Conservation (phyloP, 129 eudicot genomes). For the Lactuca sativa region DNA sequence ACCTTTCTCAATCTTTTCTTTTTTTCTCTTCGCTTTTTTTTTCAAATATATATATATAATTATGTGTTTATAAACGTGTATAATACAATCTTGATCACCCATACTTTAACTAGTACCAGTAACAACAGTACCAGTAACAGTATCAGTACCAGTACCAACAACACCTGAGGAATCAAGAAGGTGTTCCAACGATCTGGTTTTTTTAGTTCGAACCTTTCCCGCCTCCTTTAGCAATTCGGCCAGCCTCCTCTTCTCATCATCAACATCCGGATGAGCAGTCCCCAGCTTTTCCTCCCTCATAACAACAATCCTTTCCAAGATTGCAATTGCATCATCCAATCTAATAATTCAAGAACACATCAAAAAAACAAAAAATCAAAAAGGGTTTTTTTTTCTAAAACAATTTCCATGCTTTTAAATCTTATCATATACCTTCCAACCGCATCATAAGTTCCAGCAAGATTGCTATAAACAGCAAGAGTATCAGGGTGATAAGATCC, state of each 20-base stretch:
- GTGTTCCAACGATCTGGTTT: constrained; percentile 60
- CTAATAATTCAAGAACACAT: constrained; percentile 36
- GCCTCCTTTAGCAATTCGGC: constrained; percentile 75
- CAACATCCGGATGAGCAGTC: constrained; percentile 85
- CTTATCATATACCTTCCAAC: constrained; percentile 62
- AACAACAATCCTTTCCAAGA: constrained; percentile 66
- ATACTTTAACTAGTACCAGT: constrained; percentile 33
- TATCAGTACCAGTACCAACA: constrained; percentile 9
- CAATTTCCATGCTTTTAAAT: not conserved
- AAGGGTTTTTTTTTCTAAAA: not conserved
- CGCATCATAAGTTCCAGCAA: constrained; percentile 90
- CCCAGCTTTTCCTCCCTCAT: constrained; percentile 93
- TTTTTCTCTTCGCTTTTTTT: not conserved
- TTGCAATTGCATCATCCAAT: constrained; percentile 78
- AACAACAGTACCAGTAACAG: not conserved
- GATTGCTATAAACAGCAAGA: constrained; percentile 84
- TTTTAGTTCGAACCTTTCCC: constrained; percentile 55
- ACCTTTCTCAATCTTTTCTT: constrained; percentile 21
- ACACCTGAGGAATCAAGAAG: constrained; percentile 54
- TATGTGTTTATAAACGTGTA: constrained; percentile 34
- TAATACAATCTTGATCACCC: constrained; percentile 33
- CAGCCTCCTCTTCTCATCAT: constrained; percentile 77
- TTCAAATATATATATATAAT: constrained; percentile 21
- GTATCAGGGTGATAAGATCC: constrained; percentile 88
- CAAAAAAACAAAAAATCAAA: not conserved